Evolutionary conservation across 139 green algal genomes (phyloP), one percentile per base, ranked within the genome.

Genomic region (Choricystis sp.): DNA sequence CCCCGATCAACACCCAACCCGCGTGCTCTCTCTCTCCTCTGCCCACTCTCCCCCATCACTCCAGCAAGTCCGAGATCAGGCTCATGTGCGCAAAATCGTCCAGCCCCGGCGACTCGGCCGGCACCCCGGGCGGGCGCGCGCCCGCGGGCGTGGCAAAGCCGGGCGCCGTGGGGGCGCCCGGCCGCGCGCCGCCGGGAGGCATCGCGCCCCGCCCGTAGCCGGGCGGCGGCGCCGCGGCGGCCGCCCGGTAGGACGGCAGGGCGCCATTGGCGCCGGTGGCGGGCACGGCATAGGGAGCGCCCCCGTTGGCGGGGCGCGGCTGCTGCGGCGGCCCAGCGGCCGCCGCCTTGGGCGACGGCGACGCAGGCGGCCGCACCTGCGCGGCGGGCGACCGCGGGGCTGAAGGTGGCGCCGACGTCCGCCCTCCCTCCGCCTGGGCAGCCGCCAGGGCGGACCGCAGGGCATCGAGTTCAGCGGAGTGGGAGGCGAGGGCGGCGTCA

Each of bases 11-110:
- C n/a, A n/a, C n/a, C n/a, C n/a, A n/a, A n/a, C n/a, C n/a, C n/a
- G n/a, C n/a, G n/a, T n/a, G n/a, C n/a, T n/a, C n/a, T n/a, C n/a
- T n/a, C n/a, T n/a, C n/a, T n/a, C n/a, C n/a, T n/a, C n/a, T n/a
- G n/a, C n/a, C n/a, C n/a, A n/a, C n/a, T n/a, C n/a, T n/a, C n/a
- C n/a, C n/a, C n/a, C n/a, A n/a, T 73, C 63, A 85, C 20, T 86
- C 69, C 23, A 92, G 74, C 56, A 92, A 67, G 63, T 92, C 84
- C 2, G 74, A 81, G 56, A 91, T 92, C 22, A 92, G 73, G 5
- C 77, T 78, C 76, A 92, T 86, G 69, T 92, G 85, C 0, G 82
- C 80, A 75, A 92, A 92, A 70, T 88, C 85, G 64, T 92, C 83
- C 62, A 92, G 56, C 27, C 82, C 73, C 1, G 84, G 75, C 24